These are phyloP conservation scores for Clausena lansium DNA, from an alignment of 345 rosid species.

Conservation along the genomic window DNA sequence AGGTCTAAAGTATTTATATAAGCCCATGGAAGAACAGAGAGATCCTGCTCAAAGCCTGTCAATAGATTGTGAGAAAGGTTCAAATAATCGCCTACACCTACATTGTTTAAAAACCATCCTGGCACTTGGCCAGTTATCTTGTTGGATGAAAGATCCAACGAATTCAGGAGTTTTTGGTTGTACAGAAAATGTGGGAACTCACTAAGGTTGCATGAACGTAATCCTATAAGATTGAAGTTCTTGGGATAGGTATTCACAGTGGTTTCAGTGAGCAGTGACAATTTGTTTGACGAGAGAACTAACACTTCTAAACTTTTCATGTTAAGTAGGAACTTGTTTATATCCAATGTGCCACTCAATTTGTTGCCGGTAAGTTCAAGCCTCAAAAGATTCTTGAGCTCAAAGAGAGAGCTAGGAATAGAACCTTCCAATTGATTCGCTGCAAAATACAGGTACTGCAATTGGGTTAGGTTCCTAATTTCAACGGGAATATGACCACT, in stretches of 20 bases:
- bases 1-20: neutral
- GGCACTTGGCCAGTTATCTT: slow-evolving; percentile 15
- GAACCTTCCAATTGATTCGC: slow-evolving; percentile 5
- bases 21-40: neutral
- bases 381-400: neutral
- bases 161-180: neutral
- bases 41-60: slow-evolving; percentile 7
- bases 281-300: slow-evolving; percentile 12
- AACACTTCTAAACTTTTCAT: neutral
- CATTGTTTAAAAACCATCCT: neutral
- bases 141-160: slow-evolving; percentile 22
- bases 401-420: slow-evolving; percentile 13
- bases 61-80: slow-evolving; percentile 3
- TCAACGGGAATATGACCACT: neutral
- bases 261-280: neutral
- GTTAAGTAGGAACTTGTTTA: slow-evolving; percentile 1
- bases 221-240: accelerated
- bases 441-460: neutral
- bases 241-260: neutral
- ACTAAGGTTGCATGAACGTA: slow-evolving; percentile 4
- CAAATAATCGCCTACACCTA: neutral
- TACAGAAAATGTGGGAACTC: slow-evolving; percentile 30
- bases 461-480: neutral
- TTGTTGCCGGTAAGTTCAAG: neutral
- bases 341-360: slow-evolving; percentile 7